Evolutionary conservation across 371 early-diverging fungal species (phyloP), one percentile per base, ranked within the genome.

Genomic region (Mucor ambiguus): DNA sequence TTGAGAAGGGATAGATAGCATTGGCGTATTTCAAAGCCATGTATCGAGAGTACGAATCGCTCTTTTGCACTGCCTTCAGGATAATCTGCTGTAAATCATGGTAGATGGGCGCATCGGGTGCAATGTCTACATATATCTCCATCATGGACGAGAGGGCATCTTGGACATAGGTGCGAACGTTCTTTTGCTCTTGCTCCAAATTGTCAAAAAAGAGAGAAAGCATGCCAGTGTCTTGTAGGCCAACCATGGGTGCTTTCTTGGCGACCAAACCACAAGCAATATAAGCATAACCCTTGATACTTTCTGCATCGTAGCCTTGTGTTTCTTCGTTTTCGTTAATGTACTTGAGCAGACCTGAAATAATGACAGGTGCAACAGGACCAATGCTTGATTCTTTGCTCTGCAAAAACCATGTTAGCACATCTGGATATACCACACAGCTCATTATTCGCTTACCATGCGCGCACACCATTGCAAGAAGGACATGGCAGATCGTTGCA

Each of bases 381-480:
- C 72, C 73, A 43, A 96, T 72, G 58, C 74, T 71, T n/a, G 75
- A 20, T 69, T 82, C n/a, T 55, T 79, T 79, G 14, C 81, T 63
- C 81, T 80, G 66, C 35, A 49, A 32, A 58, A 18, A 12, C 2
- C 0, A 35, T 12, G 12, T 16, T 16, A 52, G 26, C 26, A 11
- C 6, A 52, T 5, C 11, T 16, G 0, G 5, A 28, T 14, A 26
- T 7, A 48, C 48, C 24, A 8, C 20, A n/a, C 20, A 4, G 4
- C 10, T 22, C 10, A 24, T 55, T 0, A 24, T 55, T 0, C 0
- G 29, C 20, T 66, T 77, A 89, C 93, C 90, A 92, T 92, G 14
- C 92, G 73, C 22, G 93, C 91, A 38, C 90, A 83, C 96, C 97
- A 96, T 62, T 94, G 95, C 55, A 95, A 74, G 73, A 92, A 95